These are phyloP conservation scores for Kwoniella sp. DNA, from an alignment of 768 basidiomycete genomes.

Conservation along the genomic window DNA sequence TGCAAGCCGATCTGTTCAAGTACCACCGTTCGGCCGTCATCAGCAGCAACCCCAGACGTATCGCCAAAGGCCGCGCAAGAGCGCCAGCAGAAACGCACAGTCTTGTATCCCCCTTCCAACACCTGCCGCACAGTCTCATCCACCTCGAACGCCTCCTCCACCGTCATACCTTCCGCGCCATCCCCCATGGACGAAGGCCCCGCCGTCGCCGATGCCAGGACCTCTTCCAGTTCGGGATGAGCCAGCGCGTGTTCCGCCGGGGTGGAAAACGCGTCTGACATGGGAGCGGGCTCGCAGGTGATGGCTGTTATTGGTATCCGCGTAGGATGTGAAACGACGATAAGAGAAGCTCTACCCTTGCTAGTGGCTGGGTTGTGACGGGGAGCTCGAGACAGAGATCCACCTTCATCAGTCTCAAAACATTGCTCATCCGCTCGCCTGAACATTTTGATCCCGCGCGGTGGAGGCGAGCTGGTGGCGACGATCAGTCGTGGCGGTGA, in stretches of 20 bases:
- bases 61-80: conserved; percentile 6
- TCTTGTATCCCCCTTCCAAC: conserved; percentile 61
- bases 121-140: conserved; percentile 63
- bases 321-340: too few species aligned
- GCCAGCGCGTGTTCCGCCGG: conserved; percentile 46
- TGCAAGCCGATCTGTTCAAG: conserved; percentile 66
- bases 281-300: too few species aligned
- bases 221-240: conserved; percentile 28
- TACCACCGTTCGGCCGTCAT: too few species aligned
- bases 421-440: background rate
- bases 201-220: conserved; percentile 2
- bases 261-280: conserved; percentile 42
- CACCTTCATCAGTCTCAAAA: too few species aligned
- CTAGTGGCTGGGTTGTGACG: too few species aligned
- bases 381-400: too few species aligned
- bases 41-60: too few species aligned
- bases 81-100: conserved; percentile 56
- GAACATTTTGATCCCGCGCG: conserved; percentile 4
- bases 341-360: too few species aligned
- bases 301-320: too few species aligned
- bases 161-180: conserved; percentile 11
- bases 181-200: conserved; percentile 34
- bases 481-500: too few species aligned
- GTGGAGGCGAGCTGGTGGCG: background rate
- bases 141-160: conserved; percentile 72